Evolutionary conservation across 108 stramenopile genomes (phyloP), one percentile per base, ranked within the genome.

Genomic region (Conticribra guillardii): DNA sequence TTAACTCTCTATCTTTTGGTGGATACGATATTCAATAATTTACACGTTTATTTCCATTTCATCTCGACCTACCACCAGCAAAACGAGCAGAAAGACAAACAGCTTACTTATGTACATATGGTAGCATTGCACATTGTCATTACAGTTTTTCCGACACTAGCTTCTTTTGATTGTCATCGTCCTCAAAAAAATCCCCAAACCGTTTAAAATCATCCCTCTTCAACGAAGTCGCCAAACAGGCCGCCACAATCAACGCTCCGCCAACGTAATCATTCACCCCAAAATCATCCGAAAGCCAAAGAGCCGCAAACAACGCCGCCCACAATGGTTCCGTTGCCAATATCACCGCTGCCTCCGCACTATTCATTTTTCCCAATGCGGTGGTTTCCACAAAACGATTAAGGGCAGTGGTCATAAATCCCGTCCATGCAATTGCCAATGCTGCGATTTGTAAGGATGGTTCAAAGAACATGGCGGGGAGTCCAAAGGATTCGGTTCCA

Each of bases 271-370:
- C 87, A 29, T 72, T 60, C 0, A 37, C 9, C 23, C 76, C 70
- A 52, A 90, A 76, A 14, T 60, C 41, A 41, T 84, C 81, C 21
- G 55, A 47, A 7, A 88, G 47, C 33, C 80, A 67, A 11, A 83
- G 21, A 3, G 80, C 56, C 9, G 84, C 85, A 70, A 91, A 88
- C 0, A 83, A 56, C 17, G 87, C 85, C 4, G 87, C 90, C 87
- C 87, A 91, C n/a, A 91, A 45, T 0, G 90, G 87, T 59, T 91
- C 90, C 7, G 84, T 86, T 2, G 87, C 85, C 61, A 91, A 66
- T 24, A 91, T 76, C 18, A 91, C 90, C 19, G 84, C 73, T 49
- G 90, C 87, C 68, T 91, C 87, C 0, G 70, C 57, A 17, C 84
- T 66, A 1, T 76, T 74, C 31, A 88, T 64, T 26, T 75, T 73